A percentile compares a stretch with the other conserved stretches of the same genome.
Conservation (phyloP, 148 eudicot species). For the Nepenthes gracilis region DNA sequence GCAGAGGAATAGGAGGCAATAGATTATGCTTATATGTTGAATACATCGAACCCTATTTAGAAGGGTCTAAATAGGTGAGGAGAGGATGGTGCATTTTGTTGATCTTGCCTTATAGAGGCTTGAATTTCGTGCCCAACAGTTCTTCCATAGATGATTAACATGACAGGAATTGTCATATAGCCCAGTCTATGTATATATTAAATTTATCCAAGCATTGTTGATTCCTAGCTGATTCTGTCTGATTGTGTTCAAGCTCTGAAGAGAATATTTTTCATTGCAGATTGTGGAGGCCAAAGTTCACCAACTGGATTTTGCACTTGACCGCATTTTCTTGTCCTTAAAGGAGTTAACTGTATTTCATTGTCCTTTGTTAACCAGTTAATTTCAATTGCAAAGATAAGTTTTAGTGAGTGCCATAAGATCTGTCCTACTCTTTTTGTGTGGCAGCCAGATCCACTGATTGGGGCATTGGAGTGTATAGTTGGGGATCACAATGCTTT, state of each 20-base stretch:
- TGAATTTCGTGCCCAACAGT: too few species aligned
- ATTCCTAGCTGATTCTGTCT: not conserved
- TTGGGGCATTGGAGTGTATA: conserved; percentile 74
- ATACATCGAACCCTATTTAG: not conserved
- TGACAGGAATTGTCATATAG: too few species aligned
- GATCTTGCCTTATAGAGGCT: too few species aligned
- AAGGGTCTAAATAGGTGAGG: too few species aligned
- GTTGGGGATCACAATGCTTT: conserved; percentile 42
- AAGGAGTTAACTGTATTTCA: conserved; percentile 65
- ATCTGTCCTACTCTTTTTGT: conserved; percentile 5
- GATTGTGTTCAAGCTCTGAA: conserved; percentile 4
- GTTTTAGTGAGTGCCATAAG: conserved; percentile 2
- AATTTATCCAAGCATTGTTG: too few species aligned
- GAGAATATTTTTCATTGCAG: conserved; percentile 29
- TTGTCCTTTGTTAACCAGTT: not conserved
- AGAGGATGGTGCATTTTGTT: too few species aligned
- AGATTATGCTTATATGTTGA: not conserved
- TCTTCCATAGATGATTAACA: too few species aligned
- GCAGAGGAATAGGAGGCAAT: not conserved
- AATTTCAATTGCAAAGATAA: not conserved
- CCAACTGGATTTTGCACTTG: conserved; percentile 71
- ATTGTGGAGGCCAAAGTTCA: conserved; percentile 86
- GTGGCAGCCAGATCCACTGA: conserved; percentile 80
- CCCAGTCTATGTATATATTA: too few species aligned
- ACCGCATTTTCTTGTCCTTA: conserved; percentile 79